Evolutionary conservation across 345 rosid genomes (phyloP).

Genomic region (Populus davidiana): DNA sequence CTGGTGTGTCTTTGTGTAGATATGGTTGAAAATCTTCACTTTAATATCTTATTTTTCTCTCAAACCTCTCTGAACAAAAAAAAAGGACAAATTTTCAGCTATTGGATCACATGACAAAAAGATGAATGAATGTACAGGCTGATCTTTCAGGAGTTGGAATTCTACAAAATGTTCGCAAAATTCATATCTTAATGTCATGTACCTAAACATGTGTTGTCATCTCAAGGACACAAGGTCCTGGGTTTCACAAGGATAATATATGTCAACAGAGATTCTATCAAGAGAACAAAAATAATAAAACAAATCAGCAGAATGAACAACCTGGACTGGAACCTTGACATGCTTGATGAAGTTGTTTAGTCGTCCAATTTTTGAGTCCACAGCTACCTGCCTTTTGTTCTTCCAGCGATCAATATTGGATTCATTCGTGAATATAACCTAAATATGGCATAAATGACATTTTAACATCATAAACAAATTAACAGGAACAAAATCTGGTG

Average conservation of each 20-base stretch:
- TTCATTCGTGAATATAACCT: conserved; percentile 97
- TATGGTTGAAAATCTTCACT: neutral
- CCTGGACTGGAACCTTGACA: conserved; percentile 91
- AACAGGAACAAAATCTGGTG: neutral
- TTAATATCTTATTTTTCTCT: neutral
- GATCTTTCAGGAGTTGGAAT: neutral
- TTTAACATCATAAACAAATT: neutral
- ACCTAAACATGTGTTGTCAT: neutral
- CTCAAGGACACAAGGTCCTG: neutral
- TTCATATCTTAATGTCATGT: neutral
- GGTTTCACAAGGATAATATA: neutral
- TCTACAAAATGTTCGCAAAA: neutral
- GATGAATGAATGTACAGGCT: neutral
- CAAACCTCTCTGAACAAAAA: neutral
- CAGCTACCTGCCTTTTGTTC: conserved; percentile 87
- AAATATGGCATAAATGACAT: conserved; percentile 10
- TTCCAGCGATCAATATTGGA: conserved; percentile 98
- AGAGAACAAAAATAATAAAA: neutral
- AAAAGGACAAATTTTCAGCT: too few relatives aligned
- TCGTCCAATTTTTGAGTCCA: conserved; percentile 88
- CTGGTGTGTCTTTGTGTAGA: neutral
- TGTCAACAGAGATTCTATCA: neutral
- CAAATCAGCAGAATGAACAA: conserved; percentile 11
- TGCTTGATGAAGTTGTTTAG: conserved; percentile 65
- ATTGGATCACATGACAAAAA: too few relatives aligned